Base-by-base conservation (phyloP, 495 filamentous ascomycete genomes). In the Neurospora sp. region DNA sequence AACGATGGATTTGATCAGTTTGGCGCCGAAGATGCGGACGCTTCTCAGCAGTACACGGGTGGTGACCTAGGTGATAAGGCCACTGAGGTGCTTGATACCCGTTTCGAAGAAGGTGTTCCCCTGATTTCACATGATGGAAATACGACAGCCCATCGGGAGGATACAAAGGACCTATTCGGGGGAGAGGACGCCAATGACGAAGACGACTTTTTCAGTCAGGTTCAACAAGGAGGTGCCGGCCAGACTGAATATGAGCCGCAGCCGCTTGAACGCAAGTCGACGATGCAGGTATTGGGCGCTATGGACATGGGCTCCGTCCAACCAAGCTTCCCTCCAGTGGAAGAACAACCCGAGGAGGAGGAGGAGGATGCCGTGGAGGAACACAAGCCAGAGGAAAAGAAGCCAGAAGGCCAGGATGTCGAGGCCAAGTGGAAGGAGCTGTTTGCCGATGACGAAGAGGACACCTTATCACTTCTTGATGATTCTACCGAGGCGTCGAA, bases 401-500 rank as follows among this genome's bases (percentile, higher is more conserved):
- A 65, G 27, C 53, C 27, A 35, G 48, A 39, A 16, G 72, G 68
- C 1, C 76, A 79, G 39, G 91, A 96, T 75, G 81, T 96, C 8
- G 91, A 91, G 68, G 92, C 91, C 3, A 88, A 90, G 74, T 98
- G 96, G 96, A 85, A 93, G 76, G 92, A 90, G 59, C 92, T 92
- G 73, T 85, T 98, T 75, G 91, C 82, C 40, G 91, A 89, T 48
- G 94, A 96, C 75, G 93, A 95, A 71, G 84, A 94, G 53, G 87
- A 91, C 68, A 92, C 92, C 65, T 87, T 90, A 7, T 88, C 90
- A 70, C 77, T 84, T 18, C 76, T 80, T 14, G 78, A 85, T 18
- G 83, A 85, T 16, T 75, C 79, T 18, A 65, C 53, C 0, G 53
- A 65, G 53, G 53, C 53, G 27, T 65, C 53, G 3, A 72, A 75